Conservation (phyloP, 768 basidiomycete species). For the Phlebiopsis flavidoalba region DNA sequence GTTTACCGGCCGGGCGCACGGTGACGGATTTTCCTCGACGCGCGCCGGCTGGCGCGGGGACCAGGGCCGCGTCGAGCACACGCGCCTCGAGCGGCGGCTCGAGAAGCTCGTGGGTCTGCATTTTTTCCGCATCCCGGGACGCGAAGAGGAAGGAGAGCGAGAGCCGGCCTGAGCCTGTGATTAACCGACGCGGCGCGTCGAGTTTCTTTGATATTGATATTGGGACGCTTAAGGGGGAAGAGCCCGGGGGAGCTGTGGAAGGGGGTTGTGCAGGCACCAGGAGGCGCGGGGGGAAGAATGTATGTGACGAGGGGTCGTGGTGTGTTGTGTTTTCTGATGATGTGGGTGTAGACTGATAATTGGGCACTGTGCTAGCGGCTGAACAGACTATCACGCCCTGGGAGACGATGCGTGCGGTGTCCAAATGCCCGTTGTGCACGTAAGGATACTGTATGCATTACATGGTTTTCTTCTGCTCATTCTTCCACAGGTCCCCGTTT, state of each 20-base stretch:
- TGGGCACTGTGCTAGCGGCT: constrained; percentile 39
- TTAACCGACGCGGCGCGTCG: constrained; percentile 46
- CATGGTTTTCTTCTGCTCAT: neutral
- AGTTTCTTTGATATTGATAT: constrained; percentile 73
- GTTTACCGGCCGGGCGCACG: constrained; percentile 72
- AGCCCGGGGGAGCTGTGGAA: constrained; percentile 70
- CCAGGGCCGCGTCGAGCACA: constrained; percentile 65
- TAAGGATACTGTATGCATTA: constrained; percentile 27
- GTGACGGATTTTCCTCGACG: constrained; percentile 73
- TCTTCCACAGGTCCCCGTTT: constrained; percentile 54
- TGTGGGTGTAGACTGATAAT: neutral
- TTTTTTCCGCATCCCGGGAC: constrained; percentile 47
- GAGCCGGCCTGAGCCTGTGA: constrained; percentile 8
- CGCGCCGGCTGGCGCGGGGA: constrained; percentile 35
- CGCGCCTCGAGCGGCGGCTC: constrained; percentile 78
- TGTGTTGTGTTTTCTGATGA: neutral
- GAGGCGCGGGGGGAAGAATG: constrained; percentile 46
- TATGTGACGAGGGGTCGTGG: constrained; percentile 70
- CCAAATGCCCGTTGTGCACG: constrained; percentile 84
- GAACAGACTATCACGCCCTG: constrained; percentile 95
- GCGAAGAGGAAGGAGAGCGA: constrained; percentile 14
- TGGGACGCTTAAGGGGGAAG: constrained; percentile 47
- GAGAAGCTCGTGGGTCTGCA: constrained; percentile 82
- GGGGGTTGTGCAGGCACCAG: constrained; percentile 45
- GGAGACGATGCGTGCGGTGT: constrained; percentile 79